Percentiles rank a stretch among this genome's conserved stretches.
These are phyloP conservation scores for Candida tibetensis DNA, from an alignment of 805 yeast genomes.

Conservation along the genomic window DNA sequence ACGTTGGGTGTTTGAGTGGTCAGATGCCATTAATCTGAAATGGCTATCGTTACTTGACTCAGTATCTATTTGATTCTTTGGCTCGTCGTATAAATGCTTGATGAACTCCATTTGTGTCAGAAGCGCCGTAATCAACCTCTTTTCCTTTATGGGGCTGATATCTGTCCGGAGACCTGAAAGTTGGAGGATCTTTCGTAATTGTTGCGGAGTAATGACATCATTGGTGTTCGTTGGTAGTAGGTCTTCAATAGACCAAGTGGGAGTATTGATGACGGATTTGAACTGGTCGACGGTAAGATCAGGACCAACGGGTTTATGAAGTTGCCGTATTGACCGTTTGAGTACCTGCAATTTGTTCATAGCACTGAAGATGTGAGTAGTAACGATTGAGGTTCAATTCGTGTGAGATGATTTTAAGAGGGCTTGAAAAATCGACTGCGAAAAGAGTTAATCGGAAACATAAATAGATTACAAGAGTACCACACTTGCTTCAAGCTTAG, in stretches of 20 bases:
- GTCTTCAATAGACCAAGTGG: constrained; percentile 14
- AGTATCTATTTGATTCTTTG: constrained; percentile 8
- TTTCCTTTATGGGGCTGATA: constrained; percentile 23
- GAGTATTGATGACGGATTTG: constrained; percentile 2
- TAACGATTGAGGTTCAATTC: no score
- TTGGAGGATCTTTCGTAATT: constrained; percentile 34
- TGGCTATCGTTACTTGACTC: constrained; percentile 19
- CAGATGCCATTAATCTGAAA: constrained; percentile 35
- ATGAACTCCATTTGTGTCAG: constrained; percentile 51
- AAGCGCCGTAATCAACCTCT: constrained; percentile 31
- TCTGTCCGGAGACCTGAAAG: constrained; percentile 48
- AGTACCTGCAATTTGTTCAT: no score
- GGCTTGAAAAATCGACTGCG: no score
- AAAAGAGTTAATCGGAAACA: no score
- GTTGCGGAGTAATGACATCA: constrained; percentile 11
- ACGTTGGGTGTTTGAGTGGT: constrained; percentile 25
- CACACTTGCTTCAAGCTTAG: no score
- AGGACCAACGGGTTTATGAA: no score
- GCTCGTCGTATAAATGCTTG: constrained; percentile 37
- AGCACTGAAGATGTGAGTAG: no score
- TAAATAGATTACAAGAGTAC: no score
- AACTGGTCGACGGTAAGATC: constrained; percentile 4
- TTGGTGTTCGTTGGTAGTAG: constrained; percentile 5
- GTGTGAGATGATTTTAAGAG: no score
- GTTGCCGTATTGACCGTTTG: no score